A percentile compares a stretch with the other conserved stretches of the same genome.
Evolutionary conservation across 2,329 filamentous ascomycete species (phyloP).

Genomic region (Hypoxylon sp.): DNA sequence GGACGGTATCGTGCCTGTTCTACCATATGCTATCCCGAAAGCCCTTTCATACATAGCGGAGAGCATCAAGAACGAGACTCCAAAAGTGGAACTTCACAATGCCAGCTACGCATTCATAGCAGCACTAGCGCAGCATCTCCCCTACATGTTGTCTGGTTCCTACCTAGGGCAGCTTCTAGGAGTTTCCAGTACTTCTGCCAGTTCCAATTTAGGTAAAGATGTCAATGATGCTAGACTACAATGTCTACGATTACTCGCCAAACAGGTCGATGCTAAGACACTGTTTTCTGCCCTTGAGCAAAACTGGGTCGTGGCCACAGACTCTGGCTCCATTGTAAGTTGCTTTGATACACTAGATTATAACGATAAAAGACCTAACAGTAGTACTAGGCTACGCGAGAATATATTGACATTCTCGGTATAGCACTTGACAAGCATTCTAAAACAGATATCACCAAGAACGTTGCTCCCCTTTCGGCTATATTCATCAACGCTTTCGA

Average conservation of each 20-base stretch:
- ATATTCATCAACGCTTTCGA: conserved; percentile 74
- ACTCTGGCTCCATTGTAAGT: conserved; percentile 73
- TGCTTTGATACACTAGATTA: neutral
- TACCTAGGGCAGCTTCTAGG: conserved; percentile 80
- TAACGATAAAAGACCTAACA: conserved; percentile 51
- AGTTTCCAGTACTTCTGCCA: conserved; percentile 80
- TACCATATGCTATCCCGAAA: conserved; percentile 81
- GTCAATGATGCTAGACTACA: conserved; percentile 75
- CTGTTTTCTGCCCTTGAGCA: conserved; percentile 80
- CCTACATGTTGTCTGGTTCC: conserved; percentile 86
- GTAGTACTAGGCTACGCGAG: conserved; percentile 70
- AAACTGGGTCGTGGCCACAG: conserved; percentile 78
- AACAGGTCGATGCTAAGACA: conserved; percentile 82
- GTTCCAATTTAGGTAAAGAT: conserved; percentile 71
- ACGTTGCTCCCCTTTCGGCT: conserved; percentile 77
- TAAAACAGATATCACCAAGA: conserved; percentile 84
- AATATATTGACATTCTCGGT: conserved; percentile 79
- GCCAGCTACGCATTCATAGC: conserved; percentile 86
- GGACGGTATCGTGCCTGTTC: conserved; percentile 85
- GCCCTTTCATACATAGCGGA: conserved; percentile 78
- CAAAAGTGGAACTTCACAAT: conserved; percentile 79
- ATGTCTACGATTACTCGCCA: conserved; percentile 81
- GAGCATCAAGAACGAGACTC: conserved; percentile 68
- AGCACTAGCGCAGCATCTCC: conserved; percentile 84
- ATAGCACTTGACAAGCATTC: conserved; percentile 81